These are phyloP conservation scores for Diplosphaera chodatii DNA, from an alignment of 139 green algal genomes.

Conservation along the genomic window DNA sequence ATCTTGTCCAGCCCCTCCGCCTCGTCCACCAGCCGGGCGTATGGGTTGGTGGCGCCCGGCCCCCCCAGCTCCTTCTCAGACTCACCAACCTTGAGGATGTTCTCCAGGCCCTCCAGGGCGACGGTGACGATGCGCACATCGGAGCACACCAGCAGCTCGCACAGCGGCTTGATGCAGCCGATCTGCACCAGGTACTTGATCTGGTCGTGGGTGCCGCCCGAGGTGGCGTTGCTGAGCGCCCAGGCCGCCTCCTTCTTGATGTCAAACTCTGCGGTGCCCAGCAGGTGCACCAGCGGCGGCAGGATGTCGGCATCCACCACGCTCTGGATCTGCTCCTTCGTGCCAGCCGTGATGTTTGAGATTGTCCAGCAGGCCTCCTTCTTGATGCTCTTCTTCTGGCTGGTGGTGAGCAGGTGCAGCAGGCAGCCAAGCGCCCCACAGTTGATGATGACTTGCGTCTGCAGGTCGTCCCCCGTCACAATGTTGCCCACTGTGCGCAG, in stretches of 20 bases:
- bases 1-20: conserved; percentile 98
- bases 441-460: conserved; percentile 98
- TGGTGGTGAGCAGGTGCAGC: conserved; percentile 81
- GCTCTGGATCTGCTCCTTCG: conserved; percentile 96
- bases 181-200: conserved; percentile 81
- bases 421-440: conserved; percentile 89
- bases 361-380: conserved; percentile 99
- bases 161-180: conserved; percentile 93
- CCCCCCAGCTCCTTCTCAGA: conserved; percentile 59
- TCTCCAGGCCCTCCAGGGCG: conserved; percentile 97
- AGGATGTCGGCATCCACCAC: conserved; percentile 88
- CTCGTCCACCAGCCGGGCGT: conserved; percentile 86
- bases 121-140: conserved; percentile 96
- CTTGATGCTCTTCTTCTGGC: conserved; percentile 99
- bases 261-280: conserved; percentile 94
- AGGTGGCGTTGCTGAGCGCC: conserved; percentile 98
- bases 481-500: conserved; percentile 99
- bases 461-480: conserved; percentile 96
- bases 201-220: conserved; percentile 76
- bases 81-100: conserved; percentile 99
- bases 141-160: conserved; percentile 84
- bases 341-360: conserved; percentile 98
- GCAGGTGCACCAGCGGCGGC: conserved; percentile 81
- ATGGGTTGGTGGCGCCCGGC: conserved; percentile 66
- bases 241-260: conserved; percentile 99